phyloP scores from a whole-genome alignment of 352 stramenopile genomes.

The Phytophthora fragariaefolia region DNA sequence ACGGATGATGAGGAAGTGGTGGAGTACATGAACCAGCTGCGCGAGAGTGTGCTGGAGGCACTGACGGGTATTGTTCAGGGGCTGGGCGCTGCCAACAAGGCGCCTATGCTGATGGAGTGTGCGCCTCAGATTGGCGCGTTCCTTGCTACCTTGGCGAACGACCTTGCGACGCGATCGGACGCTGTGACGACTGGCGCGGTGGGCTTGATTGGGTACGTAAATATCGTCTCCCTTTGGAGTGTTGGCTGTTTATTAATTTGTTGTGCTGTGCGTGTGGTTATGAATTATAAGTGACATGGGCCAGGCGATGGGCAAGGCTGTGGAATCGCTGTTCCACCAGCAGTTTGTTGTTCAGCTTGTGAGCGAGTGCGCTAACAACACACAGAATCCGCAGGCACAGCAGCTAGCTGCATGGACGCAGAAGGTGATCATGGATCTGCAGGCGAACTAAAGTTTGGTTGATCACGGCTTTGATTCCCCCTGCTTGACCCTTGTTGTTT shows the following conservation, averaged over 20 bases:
- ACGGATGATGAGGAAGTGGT: constrained; percentile 98
- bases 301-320: constrained; percentile 73
- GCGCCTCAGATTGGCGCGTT: constrained; percentile 91
- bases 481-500: constrained; percentile 31
- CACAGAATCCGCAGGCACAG: constrained; percentile 71
- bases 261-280: constrained; percentile 26
- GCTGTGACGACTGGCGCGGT: constrained; percentile 93
- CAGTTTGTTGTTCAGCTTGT: constrained; percentile 79
- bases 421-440: constrained; percentile 76
- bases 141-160: constrained; percentile 84
- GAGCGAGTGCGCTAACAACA: constrained; percentile 70
- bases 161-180: constrained; percentile 84
- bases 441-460: constrained; percentile 51
- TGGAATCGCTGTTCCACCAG: constrained; percentile 68
- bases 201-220: constrained; percentile 85
- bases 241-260: constrained; percentile 14
- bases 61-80: constrained; percentile 97
- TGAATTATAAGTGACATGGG: constrained; percentile 75
- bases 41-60: constrained; percentile 96
- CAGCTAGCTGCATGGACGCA: constrained; percentile 79
- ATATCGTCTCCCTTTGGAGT: background rate
- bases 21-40: constrained; percentile 97
- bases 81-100: constrained; percentile 90
- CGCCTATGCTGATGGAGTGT: constrained; percentile 83
- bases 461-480: constrained; percentile 9